Base-by-base conservation (phyloP, 1,139 yeast species). In the Taiozyma sp. region DNA sequence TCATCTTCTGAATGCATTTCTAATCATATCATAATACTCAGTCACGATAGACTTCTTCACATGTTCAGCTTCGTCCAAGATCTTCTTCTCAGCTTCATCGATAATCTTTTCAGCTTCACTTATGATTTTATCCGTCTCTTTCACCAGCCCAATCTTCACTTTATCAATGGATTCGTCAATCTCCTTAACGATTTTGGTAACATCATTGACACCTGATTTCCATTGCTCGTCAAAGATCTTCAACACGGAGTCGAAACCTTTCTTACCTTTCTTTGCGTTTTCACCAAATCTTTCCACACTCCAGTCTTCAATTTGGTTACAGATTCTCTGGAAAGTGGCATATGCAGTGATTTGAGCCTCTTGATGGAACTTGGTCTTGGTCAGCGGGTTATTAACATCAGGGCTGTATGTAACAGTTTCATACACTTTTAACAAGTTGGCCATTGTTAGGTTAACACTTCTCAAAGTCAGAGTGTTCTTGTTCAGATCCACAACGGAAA, bases 231-330 rank as follows among this genome's bases (percentile, higher is more conserved):
- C 72, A 48, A 85, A 75, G 34, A 76, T 68, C 52, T 76, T 68
- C 51, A 91, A 73, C 6, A 91, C 97, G 6, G 80, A 69, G 59
- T 91, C 98, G 63, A 93, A 91, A 0, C 97, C 99, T 35, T 71
- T 62, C 59, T 82, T 85, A 26, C 98, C 99, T 56, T 80, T 80
- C 49, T 70, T 71, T 8, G 98, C 97, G 67, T 93, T 93, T 64
- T 88, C 95, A 42, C 84, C 82, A 68, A 91, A 93, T 64, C 97
- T 75, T 62, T 87, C 89, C 4, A 89, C 85, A 1, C 93, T 82
- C 96, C 97, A 93, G 47, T 88, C 95, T 67, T 93, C 99, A 56
- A 93, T 74, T 67, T 86, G 85, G 64, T 83, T 88, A 67, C 96
- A 87, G 4, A 91, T 68, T 53, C 80, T 75, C 50, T 76, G 70